Evolutionary conservation across 73 alveolate genomes (phyloP).

Genomic region (Paraurostyla sp.): DNA sequence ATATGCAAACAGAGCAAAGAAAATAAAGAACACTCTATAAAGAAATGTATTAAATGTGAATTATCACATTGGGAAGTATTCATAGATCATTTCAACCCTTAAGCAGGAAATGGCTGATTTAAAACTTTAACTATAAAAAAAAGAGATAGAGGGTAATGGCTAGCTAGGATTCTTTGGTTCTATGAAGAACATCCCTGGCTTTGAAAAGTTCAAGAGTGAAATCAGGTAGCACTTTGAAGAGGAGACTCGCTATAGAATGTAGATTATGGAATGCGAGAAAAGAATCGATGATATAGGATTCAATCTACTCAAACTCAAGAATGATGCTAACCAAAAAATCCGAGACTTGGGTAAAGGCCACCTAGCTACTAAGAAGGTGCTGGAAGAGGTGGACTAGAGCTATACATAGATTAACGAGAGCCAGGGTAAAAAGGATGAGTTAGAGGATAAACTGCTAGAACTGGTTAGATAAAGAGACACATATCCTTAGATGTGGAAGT

Average conservation of each 20-base stretch:
- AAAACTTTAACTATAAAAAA: constrained; percentile 70
- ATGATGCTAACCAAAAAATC: constrained; percentile 53
- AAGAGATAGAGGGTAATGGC: background rate
- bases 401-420: constrained; percentile 5
- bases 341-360: constrained; percentile 44
- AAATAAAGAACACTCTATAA: constrained; percentile 86
- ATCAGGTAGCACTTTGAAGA: constrained; percentile 63
- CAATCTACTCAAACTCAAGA: constrained; percentile 29
- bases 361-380: constrained; percentile 23
- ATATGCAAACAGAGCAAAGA: constrained; percentile 96
- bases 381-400: constrained; percentile 55
- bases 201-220: constrained; percentile 21
- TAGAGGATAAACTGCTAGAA: background rate
- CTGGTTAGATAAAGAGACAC: constrained; percentile 45
- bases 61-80: constrained; percentile 82
- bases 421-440: constrained; percentile 22
- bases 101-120: constrained; percentile 84
- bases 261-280: constrained; percentile 58
- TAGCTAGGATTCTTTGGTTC: background rate
- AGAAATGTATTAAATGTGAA: constrained; percentile 87
- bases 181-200: background rate
- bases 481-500: constrained; percentile 37
- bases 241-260: constrained; percentile 55
- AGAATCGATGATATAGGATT: constrained; percentile 17
- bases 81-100: constrained; percentile 84